Percentiles rank a stretch among this genome's conserved stretches.
phyloP scores from a whole-genome alignment of 345 rosid genomes.

The Moricandia moricandioides region DNA sequence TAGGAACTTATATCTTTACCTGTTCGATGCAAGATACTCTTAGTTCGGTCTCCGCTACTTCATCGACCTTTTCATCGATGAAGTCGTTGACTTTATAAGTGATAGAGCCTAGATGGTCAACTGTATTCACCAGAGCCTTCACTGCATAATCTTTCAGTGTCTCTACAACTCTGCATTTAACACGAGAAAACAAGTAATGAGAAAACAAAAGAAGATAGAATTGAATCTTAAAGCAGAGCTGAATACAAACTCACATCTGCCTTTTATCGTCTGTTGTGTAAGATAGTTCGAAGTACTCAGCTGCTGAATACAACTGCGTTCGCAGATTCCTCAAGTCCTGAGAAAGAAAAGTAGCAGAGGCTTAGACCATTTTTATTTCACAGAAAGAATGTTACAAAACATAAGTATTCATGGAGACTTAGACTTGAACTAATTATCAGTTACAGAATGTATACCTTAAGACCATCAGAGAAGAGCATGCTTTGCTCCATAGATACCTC shows the following conservation, averaged over 20 bases:
- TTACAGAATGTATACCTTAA: conserved; percentile 49
- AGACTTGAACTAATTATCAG: no score
- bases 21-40: conserved; percentile 83
- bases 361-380: background rate
- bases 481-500: conserved; percentile 81
- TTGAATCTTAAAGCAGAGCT: no score
- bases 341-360: conserved; percentile 11
- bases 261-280: conserved; percentile 79
- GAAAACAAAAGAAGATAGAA: no score
- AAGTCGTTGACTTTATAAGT: conserved; percentile 83
- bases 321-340: conserved; percentile 88
- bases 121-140: conserved; percentile 89
- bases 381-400: no score
- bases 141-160: conserved; percentile 87
- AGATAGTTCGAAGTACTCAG: conserved; percentile 89
- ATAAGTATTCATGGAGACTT: no score
- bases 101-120: conserved; percentile 96
- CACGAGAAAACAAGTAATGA: background rate
- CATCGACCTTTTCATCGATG: conserved; percentile 77
- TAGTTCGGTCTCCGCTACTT: conserved; percentile 70
- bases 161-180: conserved; percentile 72
- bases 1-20: conserved; percentile 39
- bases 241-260: conserved; percentile 58
- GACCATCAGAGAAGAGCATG: conserved; percentile 83
- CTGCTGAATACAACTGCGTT: conserved; percentile 85